Conservation (phyloP, 345 rosid genomes). For the Gossypium sturtianum region DNA sequence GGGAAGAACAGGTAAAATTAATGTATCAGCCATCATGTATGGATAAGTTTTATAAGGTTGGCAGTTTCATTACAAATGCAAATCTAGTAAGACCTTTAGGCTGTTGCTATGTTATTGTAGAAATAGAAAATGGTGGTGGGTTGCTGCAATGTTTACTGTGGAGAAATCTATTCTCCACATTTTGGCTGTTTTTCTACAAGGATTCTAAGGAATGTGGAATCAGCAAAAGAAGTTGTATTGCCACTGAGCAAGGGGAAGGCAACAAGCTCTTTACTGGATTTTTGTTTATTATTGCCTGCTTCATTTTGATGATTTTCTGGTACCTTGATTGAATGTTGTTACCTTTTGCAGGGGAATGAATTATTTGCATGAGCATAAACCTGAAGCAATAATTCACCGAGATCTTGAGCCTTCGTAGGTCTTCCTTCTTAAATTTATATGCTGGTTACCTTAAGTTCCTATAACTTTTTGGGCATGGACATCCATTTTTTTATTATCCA, state of each 20-base stretch:
- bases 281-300: not conserved
- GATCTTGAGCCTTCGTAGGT: constrained; percentile 86
- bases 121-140: not conserved
- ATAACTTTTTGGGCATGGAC: not conserved
- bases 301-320: not conserved
- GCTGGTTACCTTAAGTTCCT: constrained; percentile 2
- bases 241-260: not conserved
- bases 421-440: constrained; percentile 19
- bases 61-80: not conserved
- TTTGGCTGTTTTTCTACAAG: not conserved
- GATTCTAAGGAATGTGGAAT: not conserved
- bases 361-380: constrained; percentile 78
- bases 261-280: not conserved
- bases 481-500: constrained; percentile 1
- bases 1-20: not conserved
- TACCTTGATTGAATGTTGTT: not conserved
- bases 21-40: not conserved
- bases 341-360: constrained; percentile 71
- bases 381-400: constrained; percentile 75
- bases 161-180: not conserved
- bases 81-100: not conserved
- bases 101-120: not conserved
- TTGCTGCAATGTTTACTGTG: not conserved
- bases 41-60: not conserved
- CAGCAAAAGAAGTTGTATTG: not conserved